Evolutionary conservation across 2,329 filamentous ascomycete species (phyloP).

Genomic region (Verticillium albo-atrum): DNA sequence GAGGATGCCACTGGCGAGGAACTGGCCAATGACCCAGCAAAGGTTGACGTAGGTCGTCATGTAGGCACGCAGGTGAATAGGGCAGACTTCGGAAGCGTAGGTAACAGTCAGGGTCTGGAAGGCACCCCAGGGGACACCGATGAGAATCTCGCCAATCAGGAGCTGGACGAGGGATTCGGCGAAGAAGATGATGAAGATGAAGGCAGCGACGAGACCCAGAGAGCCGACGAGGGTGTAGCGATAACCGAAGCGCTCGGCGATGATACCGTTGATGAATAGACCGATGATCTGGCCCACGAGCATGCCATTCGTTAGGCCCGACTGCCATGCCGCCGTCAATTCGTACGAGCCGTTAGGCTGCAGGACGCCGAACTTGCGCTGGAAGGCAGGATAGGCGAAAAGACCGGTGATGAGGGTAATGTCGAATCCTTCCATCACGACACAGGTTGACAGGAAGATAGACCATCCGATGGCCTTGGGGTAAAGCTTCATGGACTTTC

Average conservation of each 20-base stretch:
- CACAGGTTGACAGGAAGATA: constrained; percentile 33
- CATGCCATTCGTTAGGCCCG: constrained; percentile 43
- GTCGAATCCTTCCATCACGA: constrained; percentile 31
- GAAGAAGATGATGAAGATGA: constrained; percentile 47
- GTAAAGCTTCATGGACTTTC: constrained; percentile 35
- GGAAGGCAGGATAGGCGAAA: constrained; percentile 21
- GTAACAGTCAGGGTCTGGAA: constrained; percentile 43
- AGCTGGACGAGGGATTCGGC: constrained; percentile 33
- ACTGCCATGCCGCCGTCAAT: constrained; percentile 46
- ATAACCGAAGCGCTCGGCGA: constrained; percentile 42
- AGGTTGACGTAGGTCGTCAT: constrained; percentile 44
- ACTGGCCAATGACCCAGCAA: constrained; percentile 45
- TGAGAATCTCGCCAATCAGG: constrained; percentile 39
- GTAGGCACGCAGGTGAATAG: constrained; percentile 41
- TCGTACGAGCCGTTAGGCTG: constrained; percentile 34
- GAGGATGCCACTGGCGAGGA: constrained; percentile 39
- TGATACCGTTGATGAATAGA: constrained; percentile 41
- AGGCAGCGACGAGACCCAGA: constrained; percentile 30
- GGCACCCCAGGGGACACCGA: constrained; percentile 41
- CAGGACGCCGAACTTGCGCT: constrained; percentile 31
- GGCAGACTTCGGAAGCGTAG: constrained; percentile 44
- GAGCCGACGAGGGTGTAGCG: constrained; percentile 41
- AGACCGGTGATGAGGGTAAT: constrained; percentile 10
- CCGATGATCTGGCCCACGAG: constrained; percentile 46
- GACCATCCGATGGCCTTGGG: constrained; percentile 38